Base-by-base conservation (phyloP, 2,329 filamentous ascomycete genomes). In the Fusarium sp. region DNA sequence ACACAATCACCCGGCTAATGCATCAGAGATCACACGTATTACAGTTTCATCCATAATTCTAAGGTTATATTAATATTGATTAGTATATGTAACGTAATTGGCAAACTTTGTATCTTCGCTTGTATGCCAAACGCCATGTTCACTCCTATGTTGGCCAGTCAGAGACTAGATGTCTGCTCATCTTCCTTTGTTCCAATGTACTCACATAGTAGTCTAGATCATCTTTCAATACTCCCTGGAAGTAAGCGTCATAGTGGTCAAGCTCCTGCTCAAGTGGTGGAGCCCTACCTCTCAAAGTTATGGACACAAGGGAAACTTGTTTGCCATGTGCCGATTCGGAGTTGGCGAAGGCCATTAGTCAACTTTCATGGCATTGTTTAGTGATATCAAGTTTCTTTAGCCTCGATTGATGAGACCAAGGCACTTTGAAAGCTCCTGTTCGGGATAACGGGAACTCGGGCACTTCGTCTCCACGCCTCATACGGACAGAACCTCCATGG, bases 81-180 rank as follows among this genome's bases (percentile, higher is more conserved):
- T 38, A 11, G 22, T 9, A 35, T 26, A 22, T 29, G 12, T 15
- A 25, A 12, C n/a, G 4, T 28, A 36, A 31, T 28, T 29, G 13
- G 51, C 28, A 11, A 32, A 12, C n/a, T 39, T 41, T 34, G 34
- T 13, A 40, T 51, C 12, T 3, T 26, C 22, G 28, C n/a, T 26
- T 24, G n/a, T 39, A 24, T 40, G 34, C 26, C 39, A 44, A 43
- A 36, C 55, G 44, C 53, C 32, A 51, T 58, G 9, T 5, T 43
- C 12, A 15, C 28, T 3, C 26, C 12, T 11, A 13, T 38, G 19
- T 38, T 26, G 5, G 38, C n/a, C 12, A 12, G 11, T 3, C 12
- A 9, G 11, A 11, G 26, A 4, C 6, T 12, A 11, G 7, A 11
- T n/a, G 13, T 3, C 32, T 32, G 43, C 43, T 43, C 11, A n/a